Evolutionary conservation across 768 basidiomycete species (phyloP).

Genomic region (Galerina sulciceps): DNA sequence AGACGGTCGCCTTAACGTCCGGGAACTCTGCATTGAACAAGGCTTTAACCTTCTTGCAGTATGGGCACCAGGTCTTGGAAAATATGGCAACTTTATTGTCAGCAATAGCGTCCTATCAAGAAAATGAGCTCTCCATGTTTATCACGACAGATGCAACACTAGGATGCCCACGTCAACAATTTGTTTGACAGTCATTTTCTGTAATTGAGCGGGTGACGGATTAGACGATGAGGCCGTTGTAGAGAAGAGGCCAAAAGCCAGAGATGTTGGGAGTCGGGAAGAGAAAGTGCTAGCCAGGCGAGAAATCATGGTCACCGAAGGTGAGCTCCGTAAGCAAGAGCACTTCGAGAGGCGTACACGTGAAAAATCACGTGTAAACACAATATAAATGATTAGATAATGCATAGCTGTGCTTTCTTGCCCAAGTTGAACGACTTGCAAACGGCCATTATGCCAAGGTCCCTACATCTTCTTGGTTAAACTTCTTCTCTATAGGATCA

Average conservation of each 20-base stretch:
- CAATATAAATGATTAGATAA: no score
- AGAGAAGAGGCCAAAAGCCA: conserved; percentile 32
- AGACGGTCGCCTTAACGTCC: conserved; percentile 37
- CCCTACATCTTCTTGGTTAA: no score
- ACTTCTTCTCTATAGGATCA: background rate
- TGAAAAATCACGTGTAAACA: conserved; percentile 2
- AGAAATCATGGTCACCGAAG: conserved; percentile 27
- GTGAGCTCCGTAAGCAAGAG: conserved; percentile 10
- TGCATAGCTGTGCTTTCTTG: no score
- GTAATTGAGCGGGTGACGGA: conserved; percentile 25
- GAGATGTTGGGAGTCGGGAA: conserved; percentile 29
- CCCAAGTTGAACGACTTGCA: no score
- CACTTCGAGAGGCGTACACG: background rate
- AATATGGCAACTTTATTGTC: conserved; percentile 61
- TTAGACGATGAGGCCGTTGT: conserved; percentile 34
- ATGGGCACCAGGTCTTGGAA: conserved; percentile 63
- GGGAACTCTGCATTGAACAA: conserved; percentile 47
- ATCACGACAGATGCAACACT: background rate
- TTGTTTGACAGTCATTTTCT: conserved; percentile 39
- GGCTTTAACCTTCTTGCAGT: conserved; percentile 51
- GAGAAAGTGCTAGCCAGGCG: conserved; percentile 25
- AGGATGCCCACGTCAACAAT: conserved; percentile 44
- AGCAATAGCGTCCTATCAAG: conserved; percentile 45
- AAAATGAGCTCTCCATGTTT: conserved; percentile 4
- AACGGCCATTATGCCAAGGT: no score